Percentiles rank a stretch among this genome's conserved stretches.
Conservation (phyloP, 108 stramenopile genomes). For the Stephanodiscus minutulus region DNA sequence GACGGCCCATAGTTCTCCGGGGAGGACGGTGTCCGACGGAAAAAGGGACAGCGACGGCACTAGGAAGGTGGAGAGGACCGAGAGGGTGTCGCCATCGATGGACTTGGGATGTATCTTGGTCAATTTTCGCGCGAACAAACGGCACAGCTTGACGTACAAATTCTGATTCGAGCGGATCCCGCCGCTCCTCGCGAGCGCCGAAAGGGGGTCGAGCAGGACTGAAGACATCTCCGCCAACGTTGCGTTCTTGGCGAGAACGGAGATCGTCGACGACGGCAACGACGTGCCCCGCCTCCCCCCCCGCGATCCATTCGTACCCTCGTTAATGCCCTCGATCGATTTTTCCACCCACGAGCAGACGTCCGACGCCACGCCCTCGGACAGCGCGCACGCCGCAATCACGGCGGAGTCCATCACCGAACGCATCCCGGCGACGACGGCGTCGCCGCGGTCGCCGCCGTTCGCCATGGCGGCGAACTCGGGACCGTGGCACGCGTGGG, state of each 20-base stretch:
- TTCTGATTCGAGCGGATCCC: slow-evolving; percentile 53
- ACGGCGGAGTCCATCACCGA: slow-evolving; percentile 27
- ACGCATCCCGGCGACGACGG: slow-evolving; percentile 10
- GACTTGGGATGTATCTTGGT: slow-evolving; percentile 25
- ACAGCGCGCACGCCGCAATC: slow-evolving; percentile 38
- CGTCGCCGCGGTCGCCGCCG: neutral
- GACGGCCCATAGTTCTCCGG: slow-evolving; percentile 74
- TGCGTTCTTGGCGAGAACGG: slow-evolving; percentile 8
- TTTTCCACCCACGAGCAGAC: slow-evolving; percentile 33
- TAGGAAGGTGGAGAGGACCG: slow-evolving; percentile 55
- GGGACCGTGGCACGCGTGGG: slow-evolving; percentile 21
- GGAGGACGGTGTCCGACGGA: slow-evolving; percentile 62
- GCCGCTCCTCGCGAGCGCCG: slow-evolving; percentile 49
- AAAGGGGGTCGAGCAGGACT: slow-evolving; percentile 30
- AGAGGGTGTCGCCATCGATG: slow-evolving; percentile 39
- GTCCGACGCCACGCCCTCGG: slow-evolving; percentile 35
- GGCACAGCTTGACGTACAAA: slow-evolving; percentile 71
- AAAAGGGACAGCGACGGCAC: slow-evolving; percentile 75
- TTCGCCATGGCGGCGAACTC: slow-evolving; percentile 13
- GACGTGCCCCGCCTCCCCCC: neutral
- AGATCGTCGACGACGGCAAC: neutral
- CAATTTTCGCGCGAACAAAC: slow-evolving; percentile 31
- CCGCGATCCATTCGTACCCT: neutral
- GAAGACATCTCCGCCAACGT: slow-evolving; percentile 30
- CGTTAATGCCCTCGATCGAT: slow-evolving; percentile 8